These are phyloP conservation scores for Ottelia alismoides DNA, from an alignment of 106 monocot genomes.

Conservation along the genomic window DNA sequence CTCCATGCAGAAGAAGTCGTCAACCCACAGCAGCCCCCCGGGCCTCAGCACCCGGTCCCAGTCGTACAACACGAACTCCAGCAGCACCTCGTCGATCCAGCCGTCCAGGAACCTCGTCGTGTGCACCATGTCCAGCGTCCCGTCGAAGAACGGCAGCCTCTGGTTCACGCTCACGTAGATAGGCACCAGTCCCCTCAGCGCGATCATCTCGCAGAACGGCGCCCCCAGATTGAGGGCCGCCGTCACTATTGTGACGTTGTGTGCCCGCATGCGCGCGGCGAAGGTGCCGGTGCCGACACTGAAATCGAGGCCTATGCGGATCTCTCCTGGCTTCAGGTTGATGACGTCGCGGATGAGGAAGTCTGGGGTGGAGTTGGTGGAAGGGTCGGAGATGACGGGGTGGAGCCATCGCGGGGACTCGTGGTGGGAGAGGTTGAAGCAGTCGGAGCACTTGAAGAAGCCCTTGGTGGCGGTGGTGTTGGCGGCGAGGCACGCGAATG, in stretches of 20 bases:
- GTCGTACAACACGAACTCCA: slow-evolving; percentile 54
- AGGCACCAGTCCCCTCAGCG: slow-evolving; percentile 10
- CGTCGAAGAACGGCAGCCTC: slow-evolving; percentile 19
- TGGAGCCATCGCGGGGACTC: background rate
- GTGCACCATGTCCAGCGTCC: slow-evolving; percentile 12
- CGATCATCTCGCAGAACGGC: slow-evolving; percentile 14
- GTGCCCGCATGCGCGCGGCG: slow-evolving; percentile 15
- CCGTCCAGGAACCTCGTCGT: slow-evolving; percentile 28
- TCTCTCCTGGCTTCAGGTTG: slow-evolving; percentile 1
- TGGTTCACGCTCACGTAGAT: slow-evolving; percentile 4
- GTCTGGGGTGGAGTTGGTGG: background rate
- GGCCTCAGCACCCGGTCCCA: slow-evolving; percentile 57
- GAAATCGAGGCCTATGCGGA: slow-evolving; percentile 18
- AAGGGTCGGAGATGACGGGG: too few species aligned
- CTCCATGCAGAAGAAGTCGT: slow-evolving; percentile 46
- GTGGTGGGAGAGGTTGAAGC: slow-evolving; percentile 7
- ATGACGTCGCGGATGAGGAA: slow-evolving; percentile 12
- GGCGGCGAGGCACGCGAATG: slow-evolving; percentile 9
- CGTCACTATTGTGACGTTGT: slow-evolving; percentile 15
- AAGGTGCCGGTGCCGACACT: slow-evolving; percentile 15
- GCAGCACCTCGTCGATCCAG: slow-evolving; percentile 37
- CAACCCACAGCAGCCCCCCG: slow-evolving; percentile 51
- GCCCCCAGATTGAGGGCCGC: slow-evolving; percentile 7
- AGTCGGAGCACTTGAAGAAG: slow-evolving; percentile 10
- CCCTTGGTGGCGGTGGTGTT: background rate